Evolutionary conservation across 1,284 basidiomycete species (phyloP), one percentile per base, ranked within the genome.

Genomic region (Melampsora americana): DNA sequence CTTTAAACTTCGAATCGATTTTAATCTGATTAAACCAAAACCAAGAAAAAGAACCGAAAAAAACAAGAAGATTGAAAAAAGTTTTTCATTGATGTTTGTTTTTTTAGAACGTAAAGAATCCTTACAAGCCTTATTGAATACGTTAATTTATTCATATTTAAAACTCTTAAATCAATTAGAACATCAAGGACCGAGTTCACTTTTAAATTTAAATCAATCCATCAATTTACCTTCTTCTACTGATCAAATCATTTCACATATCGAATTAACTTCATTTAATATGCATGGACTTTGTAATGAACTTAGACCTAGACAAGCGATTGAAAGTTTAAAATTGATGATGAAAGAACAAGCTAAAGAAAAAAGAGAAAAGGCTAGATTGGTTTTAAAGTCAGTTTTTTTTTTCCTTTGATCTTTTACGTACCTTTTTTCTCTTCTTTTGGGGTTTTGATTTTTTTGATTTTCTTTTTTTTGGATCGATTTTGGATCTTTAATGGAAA

Each of bases 211-310:
- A 23, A 42, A 66, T 39, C 64, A 66, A 66, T 23, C 5, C 2
- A 14, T 30, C 23, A n/a, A n/a, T n/a, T 2, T 56, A 2, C 0
- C 53, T 7, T 50, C 60, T 0, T 39, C 50, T 30, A 66, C 70
- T 32, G 70, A 65, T 44, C 70, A 66, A 30, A 66, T 73, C 46
- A 61, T 73, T 16, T 65, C 70, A 3, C 70, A 73, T 42, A 73
- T 73, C 61, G 70, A 73, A 44, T 32, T 73, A 4, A 23, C 70
- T 32, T 39, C 70, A 5, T 73, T 66, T 60, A 73, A 73, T 28
- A 66, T 73, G 32, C 70, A 73, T 73, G 70, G 70, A 1, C 46
- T 73, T 1, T 73, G 70, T 66, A 73, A 73, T 53, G 62, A 73
- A 56, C 48, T 73, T 5, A 14, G 70, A 12, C 70, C 70, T 14